A percentile compares a stretch with the other conserved stretches of the same genome.
phyloP scores from a whole-genome alignment of 768 basidiomycete species.

The Russula brevipes region DNA sequence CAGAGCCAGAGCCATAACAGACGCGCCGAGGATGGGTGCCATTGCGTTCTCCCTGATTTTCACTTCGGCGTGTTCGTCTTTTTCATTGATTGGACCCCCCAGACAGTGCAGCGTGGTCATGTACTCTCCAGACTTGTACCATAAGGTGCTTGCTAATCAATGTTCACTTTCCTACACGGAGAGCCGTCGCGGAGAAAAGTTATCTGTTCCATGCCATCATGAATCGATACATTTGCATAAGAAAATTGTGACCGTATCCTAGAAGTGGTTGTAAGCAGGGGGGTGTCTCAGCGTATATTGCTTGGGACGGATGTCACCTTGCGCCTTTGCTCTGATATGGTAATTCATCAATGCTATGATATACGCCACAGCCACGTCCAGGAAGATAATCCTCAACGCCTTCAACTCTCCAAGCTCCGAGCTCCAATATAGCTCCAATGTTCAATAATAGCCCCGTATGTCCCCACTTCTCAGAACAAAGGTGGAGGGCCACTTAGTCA shows the following conservation, averaged over 20 bases:
- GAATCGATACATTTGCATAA: too few relatives aligned
- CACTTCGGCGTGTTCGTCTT: neutral
- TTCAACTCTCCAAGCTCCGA: too few relatives aligned
- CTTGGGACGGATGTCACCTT: too few relatives aligned
- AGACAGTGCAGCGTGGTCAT: neutral
- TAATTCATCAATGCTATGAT: too few relatives aligned
- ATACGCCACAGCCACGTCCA: too few relatives aligned
- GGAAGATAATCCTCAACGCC: too few relatives aligned
- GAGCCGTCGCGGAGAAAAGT: neutral
- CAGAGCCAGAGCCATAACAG: neutral
- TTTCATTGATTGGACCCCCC: neutral
- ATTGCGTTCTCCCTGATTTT: neutral
- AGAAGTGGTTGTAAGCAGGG: too few relatives aligned
- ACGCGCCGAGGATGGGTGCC: neutral
- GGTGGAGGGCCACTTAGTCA: neutral
- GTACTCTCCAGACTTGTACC: neutral
- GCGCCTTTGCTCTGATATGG: too few relatives aligned
- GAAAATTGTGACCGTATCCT: too few relatives aligned
- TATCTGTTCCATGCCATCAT: too few relatives aligned
- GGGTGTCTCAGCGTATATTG: too few relatives aligned
- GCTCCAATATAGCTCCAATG: neutral
- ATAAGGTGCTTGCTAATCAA: neutral
- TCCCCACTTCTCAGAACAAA: neutral
- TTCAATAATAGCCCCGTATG: slow-evolving; percentile 4
- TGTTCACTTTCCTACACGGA: neutral